A percentile compares a stretch with the other conserved stretches of the same genome.
Conservation (phyloP, 2,329 filamentous ascomycete species). For the Xylaria arbuscula region DNA sequence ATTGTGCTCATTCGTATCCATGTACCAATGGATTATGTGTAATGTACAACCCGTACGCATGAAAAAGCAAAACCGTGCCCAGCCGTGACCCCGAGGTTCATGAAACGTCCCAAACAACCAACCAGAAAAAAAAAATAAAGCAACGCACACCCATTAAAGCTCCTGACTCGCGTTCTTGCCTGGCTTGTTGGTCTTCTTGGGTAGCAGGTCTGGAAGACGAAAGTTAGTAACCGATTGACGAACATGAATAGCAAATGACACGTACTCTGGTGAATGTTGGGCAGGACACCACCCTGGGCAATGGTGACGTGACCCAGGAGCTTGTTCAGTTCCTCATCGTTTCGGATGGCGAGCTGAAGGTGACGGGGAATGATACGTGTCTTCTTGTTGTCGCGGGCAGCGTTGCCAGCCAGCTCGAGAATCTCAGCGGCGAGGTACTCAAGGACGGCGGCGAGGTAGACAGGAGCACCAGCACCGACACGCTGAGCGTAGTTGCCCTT, state of each 20-base stretch:
- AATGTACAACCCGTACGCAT: slow-evolving; percentile 75
- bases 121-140: slow-evolving; percentile 68
- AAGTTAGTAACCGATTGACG: slow-evolving; percentile 23
- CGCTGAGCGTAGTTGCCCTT: slow-evolving; percentile 99
- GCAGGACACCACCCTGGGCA: slow-evolving; percentile 95
- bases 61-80: slow-evolving; percentile 75
- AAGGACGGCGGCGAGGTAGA: slow-evolving; percentile 96
- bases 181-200: slow-evolving; percentile 98
- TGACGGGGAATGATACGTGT: slow-evolving; percentile 99
- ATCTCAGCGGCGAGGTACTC: slow-evolving; percentile 99
- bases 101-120: slow-evolving; percentile 76
- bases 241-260: slow-evolving; percentile 49
- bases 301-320: slow-evolving; percentile 95
- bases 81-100: slow-evolving; percentile 84
- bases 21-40: slow-evolving; percentile 72
- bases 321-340: slow-evolving; percentile 99
- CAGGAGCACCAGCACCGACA: slow-evolving; percentile 95
- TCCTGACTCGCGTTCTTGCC: slow-evolving; percentile 95
- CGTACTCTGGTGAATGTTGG: slow-evolving; percentile 97
- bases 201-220: slow-evolving; percentile 80
- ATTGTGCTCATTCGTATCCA: slow-evolving; percentile 72
- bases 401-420: slow-evolving; percentile 97
- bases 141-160: slow-evolving; percentile 72
- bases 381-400: slow-evolving; percentile 99
- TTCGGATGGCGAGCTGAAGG: slow-evolving; percentile 98